Percentiles rank a stretch among this genome's conserved stretches.
phyloP scores from a whole-genome alignment of 2,329 filamentous ascomycete genomes.

The Trichophyton mentagrophytes region DNA sequence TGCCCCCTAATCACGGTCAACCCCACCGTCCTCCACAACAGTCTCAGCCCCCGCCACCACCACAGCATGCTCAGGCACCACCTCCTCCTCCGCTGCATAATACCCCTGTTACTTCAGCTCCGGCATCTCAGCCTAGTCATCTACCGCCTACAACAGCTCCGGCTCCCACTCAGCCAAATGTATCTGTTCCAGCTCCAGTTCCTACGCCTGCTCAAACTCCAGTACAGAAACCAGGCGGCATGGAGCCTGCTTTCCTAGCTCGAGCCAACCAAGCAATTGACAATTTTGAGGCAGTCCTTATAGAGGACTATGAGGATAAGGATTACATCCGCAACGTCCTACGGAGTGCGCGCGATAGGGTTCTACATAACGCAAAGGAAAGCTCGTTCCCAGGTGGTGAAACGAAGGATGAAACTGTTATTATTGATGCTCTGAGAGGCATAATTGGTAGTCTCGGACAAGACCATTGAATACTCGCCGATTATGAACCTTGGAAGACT shows the following conservation, averaged over 20 bases:
- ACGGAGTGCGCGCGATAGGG: constrained; percentile 31
- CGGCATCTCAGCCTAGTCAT: constrained; percentile 7
- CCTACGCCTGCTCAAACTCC: constrained; percentile 7
- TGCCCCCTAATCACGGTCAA: constrained; percentile 14
- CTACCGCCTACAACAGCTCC: constrained; percentile 9
- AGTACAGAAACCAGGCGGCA: constrained; percentile 10
- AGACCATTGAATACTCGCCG: not conserved
- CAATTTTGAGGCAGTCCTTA: constrained; percentile 33
- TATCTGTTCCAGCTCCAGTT: not conserved
- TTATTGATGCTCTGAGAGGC: constrained; percentile 29
- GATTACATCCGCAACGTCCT: constrained; percentile 34
- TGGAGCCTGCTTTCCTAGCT: constrained; percentile 27
- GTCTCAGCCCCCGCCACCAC: constrained; percentile 8
- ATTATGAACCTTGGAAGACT: not conserved
- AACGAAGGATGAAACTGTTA: constrained; percentile 33
- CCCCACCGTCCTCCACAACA: constrained; percentile 14
- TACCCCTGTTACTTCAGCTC: constrained; percentile 12
- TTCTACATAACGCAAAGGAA: constrained; percentile 27
- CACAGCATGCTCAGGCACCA: constrained; percentile 4
- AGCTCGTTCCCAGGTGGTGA: constrained; percentile 34
- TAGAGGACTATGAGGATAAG: constrained; percentile 35
- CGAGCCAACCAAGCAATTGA: constrained; percentile 34
- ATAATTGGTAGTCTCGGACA: constrained; percentile 25
- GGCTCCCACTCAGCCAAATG: not conserved
- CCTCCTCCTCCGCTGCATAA: not conserved